Evolutionary conservation across 129 eudicot genomes (phyloP).

Genomic region (Escallonia herrerae): DNA sequence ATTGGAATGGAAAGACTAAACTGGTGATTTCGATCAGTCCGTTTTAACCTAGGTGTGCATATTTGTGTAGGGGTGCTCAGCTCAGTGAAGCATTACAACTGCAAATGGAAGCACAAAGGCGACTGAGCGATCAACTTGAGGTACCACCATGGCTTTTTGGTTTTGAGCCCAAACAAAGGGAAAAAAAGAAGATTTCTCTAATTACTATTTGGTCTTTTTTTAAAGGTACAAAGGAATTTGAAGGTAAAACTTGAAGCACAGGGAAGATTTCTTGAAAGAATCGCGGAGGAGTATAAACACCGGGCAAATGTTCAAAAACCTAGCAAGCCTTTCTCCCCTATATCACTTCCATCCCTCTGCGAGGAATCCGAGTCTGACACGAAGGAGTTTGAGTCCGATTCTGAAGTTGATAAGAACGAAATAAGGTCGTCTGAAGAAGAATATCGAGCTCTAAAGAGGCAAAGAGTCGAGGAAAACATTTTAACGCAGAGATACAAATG

Average conservation of each 20-base stretch:
- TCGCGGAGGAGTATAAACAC: slow-evolving; percentile 56
- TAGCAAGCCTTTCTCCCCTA: slow-evolving; percentile 41
- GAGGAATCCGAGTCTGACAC: slow-evolving; percentile 50
- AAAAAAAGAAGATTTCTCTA: background rate
- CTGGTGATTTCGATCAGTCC: no score
- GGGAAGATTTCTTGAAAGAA: slow-evolving; percentile 55
- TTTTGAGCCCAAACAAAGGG: background rate
- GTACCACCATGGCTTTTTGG: slow-evolving; percentile 16
- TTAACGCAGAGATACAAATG: slow-evolving; percentile 29
- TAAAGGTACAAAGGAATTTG: slow-evolving; percentile 62
- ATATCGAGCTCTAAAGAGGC: slow-evolving; percentile 32
- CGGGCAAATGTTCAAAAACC: slow-evolving; percentile 34
- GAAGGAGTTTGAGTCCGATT: slow-evolving; percentile 49
- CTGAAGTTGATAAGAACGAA: slow-evolving; percentile 36
- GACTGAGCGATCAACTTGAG: slow-evolving; percentile 63
- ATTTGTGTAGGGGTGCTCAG: slow-evolving; percentile 44
- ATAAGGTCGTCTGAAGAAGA: slow-evolving; percentile 19
- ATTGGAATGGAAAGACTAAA: no score
- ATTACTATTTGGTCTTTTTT: background rate
- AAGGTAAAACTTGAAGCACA: slow-evolving; percentile 81
- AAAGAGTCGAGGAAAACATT: slow-evolving; percentile 31
- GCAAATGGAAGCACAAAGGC: slow-evolving; percentile 55
- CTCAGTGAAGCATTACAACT: slow-evolving; percentile 57
- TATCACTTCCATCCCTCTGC: slow-evolving; percentile 61
- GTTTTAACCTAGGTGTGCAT: no score